Percentiles rank a stretch among this genome's conserved stretches.
These are phyloP conservation scores for Fraxinus paxiana DNA, from an alignment of 305 asterid genomes.

Conservation along the genomic window DNA sequence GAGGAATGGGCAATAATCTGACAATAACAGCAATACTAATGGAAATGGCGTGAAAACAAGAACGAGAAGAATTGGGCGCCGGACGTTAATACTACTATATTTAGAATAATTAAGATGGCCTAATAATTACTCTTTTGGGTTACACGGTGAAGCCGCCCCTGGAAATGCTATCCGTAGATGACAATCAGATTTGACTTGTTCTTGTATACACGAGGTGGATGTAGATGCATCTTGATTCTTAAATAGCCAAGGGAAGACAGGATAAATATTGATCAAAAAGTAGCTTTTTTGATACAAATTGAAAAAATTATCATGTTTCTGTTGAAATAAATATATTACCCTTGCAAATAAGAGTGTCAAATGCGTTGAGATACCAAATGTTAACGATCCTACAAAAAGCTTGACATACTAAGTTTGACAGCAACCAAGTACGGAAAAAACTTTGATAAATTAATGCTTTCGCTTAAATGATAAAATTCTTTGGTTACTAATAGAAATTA, in stretches of 20 bases:
- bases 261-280: not conserved
- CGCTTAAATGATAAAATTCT: too few species aligned
- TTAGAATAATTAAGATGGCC: conserved; percentile 9
- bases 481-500: too few species aligned
- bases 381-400: not conserved
- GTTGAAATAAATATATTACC: too few species aligned
- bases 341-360: not conserved
- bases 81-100: not conserved
- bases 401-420: not conserved
- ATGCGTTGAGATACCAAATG: not conserved
- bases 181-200: not conserved
- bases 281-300: not conserved
- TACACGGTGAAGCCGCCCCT: not conserved
- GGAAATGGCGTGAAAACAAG: conserved; percentile 1
- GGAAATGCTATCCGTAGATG: not conserved
- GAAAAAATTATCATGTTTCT: not conserved
- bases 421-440: not conserved
- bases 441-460: too few species aligned
- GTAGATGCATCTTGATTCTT: not conserved
- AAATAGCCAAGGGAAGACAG: not conserved
- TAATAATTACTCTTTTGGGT: not conserved
- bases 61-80: conserved; percentile 24
- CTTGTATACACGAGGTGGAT: not conserved
- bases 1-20: conserved; percentile 37
- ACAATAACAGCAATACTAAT: conserved; percentile 18